These are phyloP conservation scores for Fusarium cicatricum DNA, from an alignment of 2,329 filamentous ascomycete species.

Conservation along the genomic window DNA sequence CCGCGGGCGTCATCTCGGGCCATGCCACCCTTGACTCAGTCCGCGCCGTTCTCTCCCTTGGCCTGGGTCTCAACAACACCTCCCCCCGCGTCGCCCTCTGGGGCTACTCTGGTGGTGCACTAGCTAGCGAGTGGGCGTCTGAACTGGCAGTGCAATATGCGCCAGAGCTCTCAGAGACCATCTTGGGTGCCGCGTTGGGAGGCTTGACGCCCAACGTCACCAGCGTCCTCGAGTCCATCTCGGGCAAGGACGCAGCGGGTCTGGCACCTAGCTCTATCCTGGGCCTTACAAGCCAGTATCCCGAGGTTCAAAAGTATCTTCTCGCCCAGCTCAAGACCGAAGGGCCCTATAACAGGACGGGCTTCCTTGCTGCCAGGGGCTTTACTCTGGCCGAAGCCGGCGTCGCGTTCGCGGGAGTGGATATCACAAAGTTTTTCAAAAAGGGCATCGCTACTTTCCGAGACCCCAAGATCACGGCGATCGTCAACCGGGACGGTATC, in stretches of 20 bases:
- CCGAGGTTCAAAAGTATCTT: conserved; percentile 23
- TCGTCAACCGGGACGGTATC: conserved; percentile 33
- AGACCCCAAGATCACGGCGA: conserved; percentile 7
- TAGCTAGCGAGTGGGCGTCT: conserved; percentile 61
- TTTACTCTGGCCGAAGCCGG: conserved; percentile 20
- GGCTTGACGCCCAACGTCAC: conserved; percentile 55
- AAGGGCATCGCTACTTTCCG: conserved; percentile 5
- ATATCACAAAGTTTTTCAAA: conserved; percentile 31
- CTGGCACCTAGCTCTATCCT: conserved; percentile 33
- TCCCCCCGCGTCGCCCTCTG: conserved; percentile 53
- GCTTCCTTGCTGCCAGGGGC: conserved; percentile 29
- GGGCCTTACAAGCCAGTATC: conserved; percentile 35
- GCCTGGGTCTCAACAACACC: conserved; percentile 41
- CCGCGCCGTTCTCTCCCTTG: conserved; percentile 50
- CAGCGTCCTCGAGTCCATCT: conserved; percentile 46
- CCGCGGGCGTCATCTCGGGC: conserved; percentile 53
- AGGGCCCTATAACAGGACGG: conserved; percentile 31
- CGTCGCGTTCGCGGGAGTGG: conserved; percentile 6
- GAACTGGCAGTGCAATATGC: conserved; percentile 62
- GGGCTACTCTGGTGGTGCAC: conserved; percentile 64
- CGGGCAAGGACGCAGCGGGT: conserved; percentile 38
- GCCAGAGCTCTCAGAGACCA: conserved; percentile 53
- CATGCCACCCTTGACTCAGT: conserved; percentile 56
- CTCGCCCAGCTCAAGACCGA: conserved; percentile 30
- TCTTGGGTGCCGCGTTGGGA: conserved; percentile 59